A percentile compares a stretch with the other conserved stretches of the same genome.
These are phyloP conservation scores for Favolaschia claudopus DNA, from an alignment of 768 basidiomycete genomes.

Conservation along the genomic window DNA sequence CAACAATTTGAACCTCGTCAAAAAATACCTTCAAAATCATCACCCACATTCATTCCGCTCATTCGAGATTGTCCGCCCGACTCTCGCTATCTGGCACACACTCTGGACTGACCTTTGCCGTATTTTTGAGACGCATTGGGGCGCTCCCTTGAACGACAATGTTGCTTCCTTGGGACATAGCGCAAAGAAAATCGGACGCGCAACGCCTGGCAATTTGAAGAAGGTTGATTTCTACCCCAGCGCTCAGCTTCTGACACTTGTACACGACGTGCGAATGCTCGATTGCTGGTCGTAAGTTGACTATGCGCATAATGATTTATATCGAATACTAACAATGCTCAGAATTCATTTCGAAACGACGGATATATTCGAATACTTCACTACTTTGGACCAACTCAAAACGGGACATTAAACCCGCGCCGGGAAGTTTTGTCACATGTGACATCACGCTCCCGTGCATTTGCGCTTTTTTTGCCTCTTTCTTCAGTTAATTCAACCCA, in stretches of 20 bases:
- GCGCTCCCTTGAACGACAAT: conserved; percentile 23
- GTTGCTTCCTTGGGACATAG: conserved; percentile 25
- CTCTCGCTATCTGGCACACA: conserved; percentile 42
- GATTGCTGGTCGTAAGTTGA: conserved; percentile 27
- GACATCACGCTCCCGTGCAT: no score
- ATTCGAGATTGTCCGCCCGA: conserved; percentile 29
- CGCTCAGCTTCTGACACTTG: conserved; percentile 26
- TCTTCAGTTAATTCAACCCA: no score
- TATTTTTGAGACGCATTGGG: conserved; percentile 30
- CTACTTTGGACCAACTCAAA: not conserved
- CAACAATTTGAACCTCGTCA: no score
- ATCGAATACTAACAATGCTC: no score
- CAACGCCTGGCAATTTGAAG: conserved; percentile 30
- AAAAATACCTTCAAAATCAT: no score
- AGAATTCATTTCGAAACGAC: not conserved
- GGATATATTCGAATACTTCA: not conserved
- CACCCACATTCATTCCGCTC: conserved; percentile 31
- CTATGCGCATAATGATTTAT: not conserved
- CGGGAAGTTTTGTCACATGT: no score
- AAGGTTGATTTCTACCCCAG: conserved; percentile 36
- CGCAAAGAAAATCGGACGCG: conserved; percentile 25
- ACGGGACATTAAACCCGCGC: no score
- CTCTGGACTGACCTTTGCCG: conserved; percentile 41
- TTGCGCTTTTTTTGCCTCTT: no score
- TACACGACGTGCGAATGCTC: conserved; percentile 29